Evolutionary conservation across 129 eudicot genomes (phyloP).

Genomic region (Ambrosia artemisiifolia): DNA sequence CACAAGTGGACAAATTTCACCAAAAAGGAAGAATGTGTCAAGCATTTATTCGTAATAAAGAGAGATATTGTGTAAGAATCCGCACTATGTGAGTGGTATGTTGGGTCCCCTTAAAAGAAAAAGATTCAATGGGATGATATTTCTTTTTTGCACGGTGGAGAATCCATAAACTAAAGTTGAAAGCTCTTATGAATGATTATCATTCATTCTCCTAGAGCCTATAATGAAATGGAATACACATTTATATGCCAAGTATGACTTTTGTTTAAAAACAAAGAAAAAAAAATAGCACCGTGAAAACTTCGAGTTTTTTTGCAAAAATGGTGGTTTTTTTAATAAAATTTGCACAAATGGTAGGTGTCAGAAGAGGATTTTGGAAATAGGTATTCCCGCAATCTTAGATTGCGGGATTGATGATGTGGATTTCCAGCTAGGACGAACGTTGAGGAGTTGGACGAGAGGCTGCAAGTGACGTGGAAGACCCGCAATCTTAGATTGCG

Average conservation of each 20-base stretch:
- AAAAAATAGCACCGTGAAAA: neutral
- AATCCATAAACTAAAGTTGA: conserved; percentile 40
- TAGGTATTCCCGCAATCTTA: too few relatives aligned
- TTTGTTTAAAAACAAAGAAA: neutral
- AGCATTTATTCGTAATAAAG: conserved; percentile 15
- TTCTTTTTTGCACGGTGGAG: conserved; percentile 49
- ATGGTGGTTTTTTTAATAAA: too few relatives aligned
- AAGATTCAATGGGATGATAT: conserved; percentile 32
- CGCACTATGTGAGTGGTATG: conserved; percentile 36
- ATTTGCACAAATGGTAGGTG: too few relatives aligned
- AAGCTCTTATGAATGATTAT: conserved; percentile 34
- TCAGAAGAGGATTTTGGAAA: too few relatives aligned
- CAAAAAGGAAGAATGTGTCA: conserved; percentile 29
- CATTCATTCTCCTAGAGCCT: conserved; percentile 9
- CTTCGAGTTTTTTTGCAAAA: too few relatives aligned
- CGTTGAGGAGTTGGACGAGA: too few relatives aligned
- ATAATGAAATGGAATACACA: neutral
- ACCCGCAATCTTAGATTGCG: too few relatives aligned
- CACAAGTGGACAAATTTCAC: conserved; percentile 36
- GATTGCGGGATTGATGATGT: too few relatives aligned
- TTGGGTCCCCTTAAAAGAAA: conserved; percentile 37
- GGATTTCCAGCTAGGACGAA: too few relatives aligned
- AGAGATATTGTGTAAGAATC: conserved; percentile 6
- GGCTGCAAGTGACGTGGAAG: too few relatives aligned
- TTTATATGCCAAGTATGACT: neutral